A percentile compares a stretch with the other conserved stretches of the same genome.
These are phyloP conservation scores for Neurospora sp. DNA, from an alignment of 495 filamentous ascomycete species.

Conservation along the genomic window DNA sequence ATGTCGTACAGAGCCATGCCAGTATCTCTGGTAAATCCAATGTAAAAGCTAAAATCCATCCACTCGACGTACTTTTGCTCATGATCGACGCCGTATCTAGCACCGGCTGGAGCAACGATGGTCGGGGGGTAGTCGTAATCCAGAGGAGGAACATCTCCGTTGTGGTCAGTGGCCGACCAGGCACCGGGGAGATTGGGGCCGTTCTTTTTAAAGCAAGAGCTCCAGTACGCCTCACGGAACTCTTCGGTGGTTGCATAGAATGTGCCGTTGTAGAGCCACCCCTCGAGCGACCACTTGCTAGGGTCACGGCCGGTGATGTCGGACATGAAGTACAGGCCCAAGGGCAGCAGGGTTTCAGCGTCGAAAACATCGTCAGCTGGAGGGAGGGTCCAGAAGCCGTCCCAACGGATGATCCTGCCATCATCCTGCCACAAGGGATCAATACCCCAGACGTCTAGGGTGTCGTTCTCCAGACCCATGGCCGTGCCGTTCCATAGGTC, in stretches of 20 bases:
- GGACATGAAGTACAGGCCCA: constrained; percentile 29
- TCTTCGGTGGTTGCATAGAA: constrained; percentile 37
- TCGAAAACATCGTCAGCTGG: constrained; percentile 21
- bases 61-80: constrained; percentile 41
- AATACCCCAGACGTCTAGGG: constrained; percentile 30
- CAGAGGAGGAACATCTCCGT: constrained; percentile 21
- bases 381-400: constrained; percentile 27
- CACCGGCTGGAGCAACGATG: constrained; percentile 26
- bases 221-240: constrained; percentile 33
- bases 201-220: constrained; percentile 34
- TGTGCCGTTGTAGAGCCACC: constrained; percentile 41
- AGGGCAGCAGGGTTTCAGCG: constrained; percentile 30
- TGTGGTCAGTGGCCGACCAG: constrained; percentile 31
- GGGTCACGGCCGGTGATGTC: constrained; percentile 40
- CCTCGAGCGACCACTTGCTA: constrained; percentile 34
- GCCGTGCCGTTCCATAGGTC: constrained; percentile 25
- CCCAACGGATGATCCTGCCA: constrained; percentile 33
- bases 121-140: constrained; percentile 30
- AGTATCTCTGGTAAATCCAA: constrained; percentile 33
- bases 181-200: constrained; percentile 32
- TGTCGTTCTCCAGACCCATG: constrained; percentile 24
- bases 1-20: constrained; percentile 41
- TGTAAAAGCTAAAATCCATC: constrained; percentile 46
- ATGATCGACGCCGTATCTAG: constrained; percentile 31
- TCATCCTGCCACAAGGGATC: constrained; percentile 33